phyloP scores from a whole-genome alignment of 495 filamentous ascomycete genomes.

The Aspergillus taichungensis region DNA sequence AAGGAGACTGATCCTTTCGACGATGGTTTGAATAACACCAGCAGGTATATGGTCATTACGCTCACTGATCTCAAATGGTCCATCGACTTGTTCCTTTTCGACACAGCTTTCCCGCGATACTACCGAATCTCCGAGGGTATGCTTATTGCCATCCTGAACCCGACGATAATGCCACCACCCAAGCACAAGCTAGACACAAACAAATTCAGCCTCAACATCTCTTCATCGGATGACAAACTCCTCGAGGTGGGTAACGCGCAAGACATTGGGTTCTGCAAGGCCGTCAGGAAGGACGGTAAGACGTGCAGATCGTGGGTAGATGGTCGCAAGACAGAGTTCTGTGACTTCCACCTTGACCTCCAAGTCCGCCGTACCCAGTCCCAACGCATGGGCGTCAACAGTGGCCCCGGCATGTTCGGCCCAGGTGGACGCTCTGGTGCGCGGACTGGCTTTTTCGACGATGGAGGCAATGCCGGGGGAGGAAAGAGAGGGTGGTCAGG shows the following conservation, averaged over 20 bases:
- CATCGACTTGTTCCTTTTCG: slow-evolving; percentile 86
- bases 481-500: slow-evolving; percentile 18
- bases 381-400: slow-evolving; percentile 74
- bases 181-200: slow-evolving; percentile 63
- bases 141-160: slow-evolving; percentile 88
- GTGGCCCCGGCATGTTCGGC: slow-evolving; percentile 37
- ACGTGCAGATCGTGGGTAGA: slow-evolving; percentile 81
- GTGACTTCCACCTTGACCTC: slow-evolving; percentile 83
- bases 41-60: slow-evolving; percentile 85
- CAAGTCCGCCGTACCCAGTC: slow-evolving; percentile 62
- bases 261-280: slow-evolving; percentile 86
- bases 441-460: slow-evolving; percentile 37
- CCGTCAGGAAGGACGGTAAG: slow-evolving; percentile 72
- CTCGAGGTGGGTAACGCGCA: slow-evolving; percentile 80
- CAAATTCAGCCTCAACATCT: slow-evolving; percentile 72
- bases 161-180: slow-evolving; percentile 78
- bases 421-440: slow-evolving; percentile 36
- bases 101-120: slow-evolving; percentile 78
- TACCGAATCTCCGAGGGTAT: slow-evolving; percentile 85
- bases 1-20: slow-evolving; percentile 41
- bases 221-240: slow-evolving; percentile 75
- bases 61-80: slow-evolving; percentile 88
- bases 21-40: slow-evolving; percentile 46
- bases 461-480: slow-evolving; percentile 7
- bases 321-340: slow-evolving; percentile 76